A percentile compares a stretch with the other conserved stretches of the same genome.
Evolutionary conservation across 192 early-diverging fungal genomes (phyloP).

Genomic region (Obelidium mucronatum): DNA sequence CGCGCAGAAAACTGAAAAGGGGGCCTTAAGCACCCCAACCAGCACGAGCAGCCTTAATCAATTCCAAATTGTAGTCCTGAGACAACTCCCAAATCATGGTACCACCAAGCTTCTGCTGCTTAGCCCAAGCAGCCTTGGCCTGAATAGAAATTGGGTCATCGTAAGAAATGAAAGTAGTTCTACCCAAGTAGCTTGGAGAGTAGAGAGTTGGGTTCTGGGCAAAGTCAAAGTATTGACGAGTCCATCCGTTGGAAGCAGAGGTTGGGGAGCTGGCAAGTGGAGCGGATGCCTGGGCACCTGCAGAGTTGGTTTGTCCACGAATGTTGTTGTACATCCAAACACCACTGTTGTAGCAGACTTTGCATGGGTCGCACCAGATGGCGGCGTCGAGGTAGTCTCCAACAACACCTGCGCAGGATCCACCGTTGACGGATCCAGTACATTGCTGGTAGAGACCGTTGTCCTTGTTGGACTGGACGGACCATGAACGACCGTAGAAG

Average conservation of each 20-base stretch:
- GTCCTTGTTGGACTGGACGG: not conserved
- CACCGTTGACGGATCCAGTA: not conserved
- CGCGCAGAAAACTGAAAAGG: too few relatives aligned
- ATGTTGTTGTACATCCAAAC: slow-evolving; percentile 59
- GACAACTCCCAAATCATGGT: slow-evolving; percentile 24
- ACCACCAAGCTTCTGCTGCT: slow-evolving; percentile 50
- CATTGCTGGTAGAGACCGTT: slow-evolving; percentile 22
- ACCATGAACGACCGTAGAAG: slow-evolving; percentile 30
- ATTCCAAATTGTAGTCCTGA: slow-evolving; percentile 11
- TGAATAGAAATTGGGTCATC: slow-evolving; percentile 75
- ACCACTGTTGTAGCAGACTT: slow-evolving; percentile 38
- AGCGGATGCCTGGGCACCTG: not conserved
- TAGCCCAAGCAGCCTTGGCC: slow-evolving; percentile 67
- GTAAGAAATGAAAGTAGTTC: slow-evolving; percentile 73
- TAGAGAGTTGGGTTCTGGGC: slow-evolving; percentile 65
- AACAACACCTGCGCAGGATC: slow-evolving; percentile 1
- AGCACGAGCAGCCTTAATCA: not conserved
- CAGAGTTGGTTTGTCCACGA: slow-evolving; percentile 13
- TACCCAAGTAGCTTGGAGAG: slow-evolving; percentile 55
- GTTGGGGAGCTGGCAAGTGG: slow-evolving; percentile 28
- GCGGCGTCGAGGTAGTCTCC: slow-evolving; percentile 34
- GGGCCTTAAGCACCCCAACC: slow-evolving; percentile 9
- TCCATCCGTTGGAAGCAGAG: slow-evolving; percentile 61
- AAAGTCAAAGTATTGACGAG: slow-evolving; percentile 59
- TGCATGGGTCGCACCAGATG: slow-evolving; percentile 4